Evolutionary conservation across 352 stramenopile species (phyloP).

Genomic region (Sclerospora graminicola): DNA sequence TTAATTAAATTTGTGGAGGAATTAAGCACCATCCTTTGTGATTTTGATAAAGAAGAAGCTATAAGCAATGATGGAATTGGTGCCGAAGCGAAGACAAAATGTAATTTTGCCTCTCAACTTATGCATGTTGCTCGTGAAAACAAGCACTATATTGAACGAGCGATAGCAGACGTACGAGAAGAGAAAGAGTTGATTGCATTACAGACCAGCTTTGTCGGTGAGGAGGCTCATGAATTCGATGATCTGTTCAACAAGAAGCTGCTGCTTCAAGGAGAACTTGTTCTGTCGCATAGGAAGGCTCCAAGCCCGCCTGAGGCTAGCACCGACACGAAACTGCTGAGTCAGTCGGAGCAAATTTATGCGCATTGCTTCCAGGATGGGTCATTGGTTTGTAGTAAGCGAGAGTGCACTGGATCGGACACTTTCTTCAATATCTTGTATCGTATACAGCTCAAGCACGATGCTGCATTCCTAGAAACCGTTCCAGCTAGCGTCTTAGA

Average conservation of each 20-base stretch:
- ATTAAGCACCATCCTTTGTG: conserved; percentile 16
- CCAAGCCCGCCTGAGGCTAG: conserved; percentile 1
- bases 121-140: conserved; percentile 22
- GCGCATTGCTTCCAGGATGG: conserved; percentile 30
- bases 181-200: conserved; percentile 24
- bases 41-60: neutral
- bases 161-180: conserved; percentile 15
- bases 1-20: conserved; percentile 26
- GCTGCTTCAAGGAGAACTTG: conserved; percentile 22
- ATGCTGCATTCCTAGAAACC: conserved; percentile 30
- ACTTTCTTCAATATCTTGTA: conserved; percentile 12
- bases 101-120: conserved; percentile 14
- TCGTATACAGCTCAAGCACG: conserved; percentile 25
- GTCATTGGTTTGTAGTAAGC: conserved; percentile 21
- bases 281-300: conserved; percentile 1
- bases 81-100: conserved; percentile 1
- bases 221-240: conserved; percentile 9
- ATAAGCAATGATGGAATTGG: conserved; percentile 6
- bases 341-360: conserved; percentile 7
- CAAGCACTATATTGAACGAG: conserved; percentile 20
- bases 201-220: conserved; percentile 18
- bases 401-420: neutral
- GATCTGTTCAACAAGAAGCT: conserved; percentile 25
- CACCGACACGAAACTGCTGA: neutral
- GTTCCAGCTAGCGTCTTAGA: conserved; percentile 19